Conservation (phyloP, 208 protist species). For the Crithidia brevicula region DNA sequence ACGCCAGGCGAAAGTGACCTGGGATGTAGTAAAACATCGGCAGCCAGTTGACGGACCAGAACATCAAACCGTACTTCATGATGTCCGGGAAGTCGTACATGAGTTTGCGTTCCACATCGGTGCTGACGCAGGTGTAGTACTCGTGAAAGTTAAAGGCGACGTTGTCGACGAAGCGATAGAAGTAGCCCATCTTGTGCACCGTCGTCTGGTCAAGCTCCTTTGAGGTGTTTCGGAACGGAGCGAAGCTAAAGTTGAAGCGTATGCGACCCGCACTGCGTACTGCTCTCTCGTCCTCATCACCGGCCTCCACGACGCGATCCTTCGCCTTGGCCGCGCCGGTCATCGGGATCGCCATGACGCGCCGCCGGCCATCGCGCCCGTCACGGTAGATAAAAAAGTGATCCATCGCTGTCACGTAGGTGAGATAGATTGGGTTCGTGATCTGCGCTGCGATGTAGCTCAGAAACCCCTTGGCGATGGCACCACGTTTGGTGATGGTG, state of each 20-base stretch:
- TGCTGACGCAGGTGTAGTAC: conserved; percentile 51
- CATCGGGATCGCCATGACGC: conserved; percentile 44
- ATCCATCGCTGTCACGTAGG: conserved; percentile 70
- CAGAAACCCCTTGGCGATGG: conserved; percentile 72
- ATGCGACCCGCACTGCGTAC: conserved; percentile 23
- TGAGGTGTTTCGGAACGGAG: conserved; percentile 22
- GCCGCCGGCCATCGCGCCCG: conserved; percentile 61
- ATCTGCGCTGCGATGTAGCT: conserved; percentile 67
- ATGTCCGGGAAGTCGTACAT: conserved; percentile 75
- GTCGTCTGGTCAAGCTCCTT: conserved; percentile 33
- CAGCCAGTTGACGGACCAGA: conserved; percentile 81
- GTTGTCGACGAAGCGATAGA: conserved; percentile 64
- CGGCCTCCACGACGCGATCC: conserved; percentile 21
- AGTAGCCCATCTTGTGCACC: conserved; percentile 54
- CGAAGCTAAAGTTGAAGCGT: conserved; percentile 30
- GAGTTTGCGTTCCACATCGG: conserved; percentile 52
- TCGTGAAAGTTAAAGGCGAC: conserved; percentile 58
- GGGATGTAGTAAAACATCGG: conserved; percentile 89
- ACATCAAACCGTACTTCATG: conserved; percentile 60
- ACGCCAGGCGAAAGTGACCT: conserved; percentile 74
- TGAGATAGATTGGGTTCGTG: conserved; percentile 67
- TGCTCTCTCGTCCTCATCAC: conserved; percentile 23
- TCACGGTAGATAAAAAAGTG: conserved; percentile 83
- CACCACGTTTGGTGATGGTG: conserved; percentile 51
- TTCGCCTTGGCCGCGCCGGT: neutral